phyloP scores from a whole-genome alignment of 306 rosid species.

The Cucurbita pepo region DNA sequence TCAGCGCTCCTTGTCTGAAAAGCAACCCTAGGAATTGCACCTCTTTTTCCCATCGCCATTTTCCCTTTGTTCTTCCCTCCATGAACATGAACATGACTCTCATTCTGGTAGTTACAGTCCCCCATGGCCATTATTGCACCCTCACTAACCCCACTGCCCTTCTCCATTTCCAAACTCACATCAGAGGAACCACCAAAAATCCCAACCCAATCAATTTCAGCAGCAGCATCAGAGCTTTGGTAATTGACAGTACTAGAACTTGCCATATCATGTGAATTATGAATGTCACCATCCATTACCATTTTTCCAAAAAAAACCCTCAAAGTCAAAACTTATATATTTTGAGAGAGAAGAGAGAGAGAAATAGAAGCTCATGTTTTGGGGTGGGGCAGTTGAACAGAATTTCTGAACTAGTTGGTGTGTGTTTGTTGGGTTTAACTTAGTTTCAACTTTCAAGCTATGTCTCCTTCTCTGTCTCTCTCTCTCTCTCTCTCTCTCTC shows the following conservation, averaged over 20 bases:
- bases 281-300: background rate
- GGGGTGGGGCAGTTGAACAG: constrained; percentile 5
- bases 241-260: background rate
- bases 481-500: no score
- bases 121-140: background rate
- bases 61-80: background rate
- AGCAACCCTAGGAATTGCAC: background rate
- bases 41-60: background rate
- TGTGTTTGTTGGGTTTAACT: constrained; percentile 2
- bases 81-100: background rate
- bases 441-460: constrained; percentile 3
- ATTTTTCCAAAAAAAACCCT: background rate
- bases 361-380: background rate
- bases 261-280: background rate
- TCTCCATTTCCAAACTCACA: background rate
- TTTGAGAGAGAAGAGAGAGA: background rate
- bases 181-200: background rate
- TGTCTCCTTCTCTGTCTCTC: background rate
- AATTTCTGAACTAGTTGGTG: background rate
- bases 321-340: background rate
- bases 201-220: background rate
- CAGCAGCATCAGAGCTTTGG: background rate
- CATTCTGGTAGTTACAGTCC: background rate
- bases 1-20: background rate
- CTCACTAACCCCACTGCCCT: background rate